These are phyloP conservation scores for Amniculicola lignicola DNA, from an alignment of 495 filamentous ascomycete species.

Conservation along the genomic window DNA sequence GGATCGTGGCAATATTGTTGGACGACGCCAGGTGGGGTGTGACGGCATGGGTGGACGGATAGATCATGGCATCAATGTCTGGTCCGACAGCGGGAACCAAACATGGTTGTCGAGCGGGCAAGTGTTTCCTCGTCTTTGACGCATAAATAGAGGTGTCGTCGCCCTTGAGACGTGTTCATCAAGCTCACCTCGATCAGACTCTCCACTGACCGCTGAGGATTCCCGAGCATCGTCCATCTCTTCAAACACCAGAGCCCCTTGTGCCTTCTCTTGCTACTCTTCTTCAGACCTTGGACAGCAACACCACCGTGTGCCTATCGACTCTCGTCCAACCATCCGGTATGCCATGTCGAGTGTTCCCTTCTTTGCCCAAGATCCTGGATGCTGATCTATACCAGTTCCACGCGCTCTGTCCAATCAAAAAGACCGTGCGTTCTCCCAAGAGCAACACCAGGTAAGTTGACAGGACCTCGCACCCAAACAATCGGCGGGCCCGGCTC, in stretches of 20 bases:
- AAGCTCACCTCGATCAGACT: slow-evolving; percentile 23
- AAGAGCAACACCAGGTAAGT: slow-evolving; percentile 28
- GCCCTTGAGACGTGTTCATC: slow-evolving; percentile 19
- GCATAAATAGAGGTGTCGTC: slow-evolving; percentile 36
- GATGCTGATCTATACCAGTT: slow-evolving; percentile 28
- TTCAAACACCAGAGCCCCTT: slow-evolving; percentile 26
- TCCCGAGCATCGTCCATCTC: slow-evolving; percentile 20
- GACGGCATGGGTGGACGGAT: slow-evolving; percentile 32
- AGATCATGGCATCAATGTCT: slow-evolving; percentile 29
- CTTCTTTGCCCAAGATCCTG: slow-evolving; percentile 21
- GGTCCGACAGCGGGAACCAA: slow-evolving; percentile 28
- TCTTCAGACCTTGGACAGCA: slow-evolving; percentile 14
- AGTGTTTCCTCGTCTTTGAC: slow-evolving; percentile 9
- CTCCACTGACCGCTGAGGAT: slow-evolving; percentile 22
- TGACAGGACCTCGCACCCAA: slow-evolving; percentile 28
- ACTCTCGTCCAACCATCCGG: slow-evolving; percentile 30
- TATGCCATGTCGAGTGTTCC: slow-evolving; percentile 17
- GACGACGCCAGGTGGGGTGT: slow-evolving; percentile 33
- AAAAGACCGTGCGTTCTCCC: slow-evolving; percentile 1
- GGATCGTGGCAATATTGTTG: slow-evolving; percentile 38
- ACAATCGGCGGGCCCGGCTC: slow-evolving; percentile 26
- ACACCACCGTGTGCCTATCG: slow-evolving; percentile 1
- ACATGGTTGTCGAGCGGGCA: slow-evolving; percentile 6
- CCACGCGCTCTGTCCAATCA: slow-evolving; percentile 17
- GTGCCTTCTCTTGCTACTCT: slow-evolving; percentile 28